Evolutionary conservation across 2,329 filamentous ascomycete genomes (phyloP).

Genomic region (Trichophyton simii): DNA sequence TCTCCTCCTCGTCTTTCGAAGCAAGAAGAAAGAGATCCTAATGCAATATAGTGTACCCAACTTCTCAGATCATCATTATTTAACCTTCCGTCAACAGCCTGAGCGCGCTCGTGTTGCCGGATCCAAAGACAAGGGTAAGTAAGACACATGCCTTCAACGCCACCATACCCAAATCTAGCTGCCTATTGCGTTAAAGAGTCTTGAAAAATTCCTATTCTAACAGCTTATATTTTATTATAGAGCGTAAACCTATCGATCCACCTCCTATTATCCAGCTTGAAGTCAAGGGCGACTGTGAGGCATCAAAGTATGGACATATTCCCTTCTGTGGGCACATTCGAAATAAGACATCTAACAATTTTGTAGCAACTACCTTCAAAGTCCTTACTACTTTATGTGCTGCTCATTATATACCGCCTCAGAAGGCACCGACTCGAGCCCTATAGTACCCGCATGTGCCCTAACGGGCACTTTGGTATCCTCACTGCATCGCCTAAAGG

Average conservation of each 20-base stretch:
- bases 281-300: constrained; percentile 39
- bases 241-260: constrained; percentile 73
- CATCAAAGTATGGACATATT: constrained; percentile 43
- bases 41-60: not conserved
- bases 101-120: constrained; percentile 54
- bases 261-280: constrained; percentile 68
- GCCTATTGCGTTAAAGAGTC: not conserved
- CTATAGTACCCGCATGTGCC: constrained; percentile 38
- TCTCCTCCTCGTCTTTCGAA: not conserved
- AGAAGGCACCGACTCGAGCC: constrained; percentile 31
- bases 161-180: not conserved
- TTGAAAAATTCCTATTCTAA: not conserved
- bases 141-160: constrained; percentile 8
- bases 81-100: constrained; percentile 55
- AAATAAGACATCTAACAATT: not conserved
- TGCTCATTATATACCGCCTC: constrained; percentile 43
- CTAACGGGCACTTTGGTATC: constrained; percentile 64
- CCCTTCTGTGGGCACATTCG: not conserved
- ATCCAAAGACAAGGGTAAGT: constrained; percentile 66
- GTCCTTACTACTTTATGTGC: constrained; percentile 52
- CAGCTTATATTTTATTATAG: constrained; percentile 30
- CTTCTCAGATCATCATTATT: constrained; percentile 34
- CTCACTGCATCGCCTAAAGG: constrained; percentile 70
- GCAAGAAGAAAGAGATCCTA: not conserved
- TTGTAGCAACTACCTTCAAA: constrained; percentile 48